Conservation (phyloP, 2,329 filamentous ascomycete genomes). For the Fusarium sacchari region DNA sequence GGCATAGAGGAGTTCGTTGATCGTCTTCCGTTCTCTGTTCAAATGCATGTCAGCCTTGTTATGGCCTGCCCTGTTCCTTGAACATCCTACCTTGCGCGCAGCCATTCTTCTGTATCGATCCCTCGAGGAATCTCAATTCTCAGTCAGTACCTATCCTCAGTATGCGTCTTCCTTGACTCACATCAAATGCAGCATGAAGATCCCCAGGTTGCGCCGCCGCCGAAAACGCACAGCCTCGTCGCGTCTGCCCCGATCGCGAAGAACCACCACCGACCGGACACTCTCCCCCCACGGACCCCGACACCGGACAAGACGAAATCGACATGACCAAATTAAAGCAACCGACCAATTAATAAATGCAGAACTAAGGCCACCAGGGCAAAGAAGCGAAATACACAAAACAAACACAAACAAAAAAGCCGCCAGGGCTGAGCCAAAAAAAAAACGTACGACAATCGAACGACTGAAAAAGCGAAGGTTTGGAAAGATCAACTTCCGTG, state of each 20-base stretch:
- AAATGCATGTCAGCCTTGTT: neutral
- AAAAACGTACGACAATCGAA: neutral
- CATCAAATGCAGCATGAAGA: constrained; percentile 37
- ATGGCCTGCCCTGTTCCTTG: neutral
- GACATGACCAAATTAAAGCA: constrained; percentile 39
- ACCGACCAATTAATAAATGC: neutral
- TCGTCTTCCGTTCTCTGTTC: constrained; percentile 55
- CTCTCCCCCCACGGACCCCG: constrained; percentile 42
- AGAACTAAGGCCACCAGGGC: constrained; percentile 27
- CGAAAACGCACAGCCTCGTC: constrained; percentile 35
- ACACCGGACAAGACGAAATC: constrained; percentile 46
- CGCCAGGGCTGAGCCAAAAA: constrained; percentile 16
- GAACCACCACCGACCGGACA: constrained; percentile 33
- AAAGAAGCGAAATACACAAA: neutral
- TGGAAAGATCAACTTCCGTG: neutral
- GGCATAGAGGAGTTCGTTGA: constrained; percentile 60
- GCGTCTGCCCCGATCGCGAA: constrained; percentile 1
- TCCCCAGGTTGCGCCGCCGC: constrained; percentile 29
- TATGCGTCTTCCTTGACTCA: accelerated
- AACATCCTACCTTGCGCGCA: constrained; percentile 49
- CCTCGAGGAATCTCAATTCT: constrained; percentile 54
- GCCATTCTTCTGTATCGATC: constrained; percentile 57
- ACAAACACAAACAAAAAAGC: neutral
- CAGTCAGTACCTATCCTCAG: accelerated
- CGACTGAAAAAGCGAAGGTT: neutral